A percentile compares a stretch with the other conserved stretches of the same genome.
phyloP scores from a whole-genome alignment of 352 stramenopile genomes.

The Phytophthora pluvialis region DNA sequence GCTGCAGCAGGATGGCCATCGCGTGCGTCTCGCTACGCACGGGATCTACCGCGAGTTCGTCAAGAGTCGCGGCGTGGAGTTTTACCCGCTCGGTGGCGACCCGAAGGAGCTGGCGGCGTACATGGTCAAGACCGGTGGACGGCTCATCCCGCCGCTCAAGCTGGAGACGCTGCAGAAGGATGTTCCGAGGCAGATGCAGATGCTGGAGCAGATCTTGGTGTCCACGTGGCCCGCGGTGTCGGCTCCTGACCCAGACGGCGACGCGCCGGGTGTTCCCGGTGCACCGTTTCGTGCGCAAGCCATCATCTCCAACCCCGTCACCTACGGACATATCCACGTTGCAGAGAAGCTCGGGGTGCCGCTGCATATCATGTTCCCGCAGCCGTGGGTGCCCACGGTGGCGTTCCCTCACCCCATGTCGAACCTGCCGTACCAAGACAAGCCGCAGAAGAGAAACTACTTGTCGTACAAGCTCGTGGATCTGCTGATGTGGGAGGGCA shows the following conservation, averaged over 20 bases:
- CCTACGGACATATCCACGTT: slow-evolving; percentile 92
- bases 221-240: slow-evolving; percentile 89
- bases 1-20: slow-evolving; percentile 84
- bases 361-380: slow-evolving; percentile 93
- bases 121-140: slow-evolving; percentile 89
- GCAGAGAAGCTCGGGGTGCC: slow-evolving; percentile 90
- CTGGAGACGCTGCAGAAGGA: slow-evolving; percentile 61
- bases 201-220: slow-evolving; percentile 88
- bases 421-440: slow-evolving; percentile 74
- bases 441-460: slow-evolving; percentile 63
- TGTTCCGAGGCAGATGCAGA: slow-evolving; percentile 84
- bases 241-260: slow-evolving; percentile 66
- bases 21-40: slow-evolving; percentile 91
- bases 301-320: slow-evolving; percentile 94
- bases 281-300: slow-evolving; percentile 83
- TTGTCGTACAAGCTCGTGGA: slow-evolving; percentile 89
- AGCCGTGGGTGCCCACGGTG: slow-evolving; percentile 86
- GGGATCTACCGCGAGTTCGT: slow-evolving; percentile 86
- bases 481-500: slow-evolving; percentile 67
- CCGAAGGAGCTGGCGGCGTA: slow-evolving; percentile 83
- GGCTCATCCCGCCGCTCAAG: slow-evolving; percentile 64
- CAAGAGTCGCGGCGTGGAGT: slow-evolving; percentile 66
- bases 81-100: slow-evolving; percentile 73
- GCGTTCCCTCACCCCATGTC: slow-evolving; percentile 91
- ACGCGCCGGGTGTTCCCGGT: slow-evolving; percentile 38